A percentile compares a stretch with the other conserved stretches of the same genome.
Conservation (phyloP, 768 basidiomycete species). For the Xerocomellus intermedius region DNA sequence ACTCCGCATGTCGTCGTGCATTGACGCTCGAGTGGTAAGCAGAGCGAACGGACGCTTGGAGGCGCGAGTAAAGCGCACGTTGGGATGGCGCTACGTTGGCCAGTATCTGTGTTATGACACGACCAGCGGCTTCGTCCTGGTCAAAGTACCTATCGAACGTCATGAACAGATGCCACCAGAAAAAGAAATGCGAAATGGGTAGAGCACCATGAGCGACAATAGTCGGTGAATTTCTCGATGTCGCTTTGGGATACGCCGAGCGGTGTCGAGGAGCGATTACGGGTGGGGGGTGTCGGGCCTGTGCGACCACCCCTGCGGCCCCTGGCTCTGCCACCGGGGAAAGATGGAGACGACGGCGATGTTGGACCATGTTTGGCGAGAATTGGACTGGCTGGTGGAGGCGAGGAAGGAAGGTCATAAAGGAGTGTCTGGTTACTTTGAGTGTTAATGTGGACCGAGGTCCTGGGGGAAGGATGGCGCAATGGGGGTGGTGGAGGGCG, state of each 20-base stretch:
- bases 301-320: conserved; percentile 50
- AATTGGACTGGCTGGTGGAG: conserved; percentile 53
- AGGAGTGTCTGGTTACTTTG: conserved; percentile 62
- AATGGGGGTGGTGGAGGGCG: conserved; percentile 59
- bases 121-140: conserved; percentile 77
- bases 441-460: conserved; percentile 42
- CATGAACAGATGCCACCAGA: conserved; percentile 4
- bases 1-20: conserved; percentile 75
- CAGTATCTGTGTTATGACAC: conserved; percentile 78
- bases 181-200: background rate
- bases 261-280: conserved; percentile 70
- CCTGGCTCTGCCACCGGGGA: conserved; percentile 46
- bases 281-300: conserved; percentile 47
- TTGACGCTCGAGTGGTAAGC: conserved; percentile 82
- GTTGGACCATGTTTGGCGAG: conserved; percentile 37
- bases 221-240: conserved; percentile 73
- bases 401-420: conserved; percentile 69
- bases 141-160: conserved; percentile 66
- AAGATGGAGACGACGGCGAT: conserved; percentile 62
- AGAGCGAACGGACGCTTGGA: conserved; percentile 85
- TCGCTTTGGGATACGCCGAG: conserved; percentile 64
- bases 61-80: conserved; percentile 79
- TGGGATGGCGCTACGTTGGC: conserved; percentile 79
- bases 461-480: conserved; percentile 47
- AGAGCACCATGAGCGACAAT: conserved; percentile 74